phyloP scores from a whole-genome alignment of 192 early-diverging fungal species.

The Backusella macrospora region DNA sequence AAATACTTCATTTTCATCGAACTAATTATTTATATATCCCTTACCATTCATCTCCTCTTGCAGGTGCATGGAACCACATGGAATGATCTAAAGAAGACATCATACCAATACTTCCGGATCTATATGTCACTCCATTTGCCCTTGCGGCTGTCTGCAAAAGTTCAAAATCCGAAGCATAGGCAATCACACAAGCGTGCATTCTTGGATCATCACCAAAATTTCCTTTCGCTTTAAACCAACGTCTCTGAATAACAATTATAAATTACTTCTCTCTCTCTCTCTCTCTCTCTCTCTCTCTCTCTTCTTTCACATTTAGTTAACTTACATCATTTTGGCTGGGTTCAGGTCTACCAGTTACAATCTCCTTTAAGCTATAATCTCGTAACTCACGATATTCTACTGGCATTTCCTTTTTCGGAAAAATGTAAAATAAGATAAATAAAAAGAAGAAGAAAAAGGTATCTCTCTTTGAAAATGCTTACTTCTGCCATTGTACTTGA shows the following conservation, averaged over 20 bases:
- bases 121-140: constrained; percentile 21
- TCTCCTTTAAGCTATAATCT: constrained; percentile 9
- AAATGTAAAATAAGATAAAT: not conserved
- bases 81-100: constrained; percentile 71
- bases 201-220: constrained; percentile 53
- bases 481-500: constrained; percentile 27
- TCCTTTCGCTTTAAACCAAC: constrained; percentile 70
- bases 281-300: not conserved
- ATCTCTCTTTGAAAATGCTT: not conserved
- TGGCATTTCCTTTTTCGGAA: constrained; percentile 20
- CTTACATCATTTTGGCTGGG: constrained; percentile 17
- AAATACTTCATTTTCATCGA: not conserved
- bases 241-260: not conserved
- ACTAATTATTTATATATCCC: constrained; percentile 20
- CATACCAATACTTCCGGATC: constrained; percentile 44
- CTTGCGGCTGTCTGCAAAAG: constrained; percentile 49
- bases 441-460: not conserved
- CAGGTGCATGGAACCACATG: constrained; percentile 88
- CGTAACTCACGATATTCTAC: constrained; percentile 31
- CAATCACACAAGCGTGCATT: constrained; percentile 59
- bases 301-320: not conserved
- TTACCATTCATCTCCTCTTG: constrained; percentile 85
- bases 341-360: not conserved
- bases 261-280: not conserved
- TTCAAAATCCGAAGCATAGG: constrained; percentile 59